Conservation (phyloP, 1,139 yeast genomes). For the Williopsis jadinii region DNA sequence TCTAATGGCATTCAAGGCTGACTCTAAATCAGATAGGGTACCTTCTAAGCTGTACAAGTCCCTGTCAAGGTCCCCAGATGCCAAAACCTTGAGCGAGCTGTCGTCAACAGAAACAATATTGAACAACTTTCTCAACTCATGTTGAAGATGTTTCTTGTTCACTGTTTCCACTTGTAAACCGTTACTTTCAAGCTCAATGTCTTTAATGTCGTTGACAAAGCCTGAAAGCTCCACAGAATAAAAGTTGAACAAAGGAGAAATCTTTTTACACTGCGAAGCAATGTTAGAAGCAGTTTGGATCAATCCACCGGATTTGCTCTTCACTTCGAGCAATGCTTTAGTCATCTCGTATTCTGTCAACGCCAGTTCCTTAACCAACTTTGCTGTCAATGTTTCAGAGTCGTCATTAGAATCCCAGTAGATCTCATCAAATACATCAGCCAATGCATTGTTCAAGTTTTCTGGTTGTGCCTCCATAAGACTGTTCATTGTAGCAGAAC, state of each 20-base stretch:
- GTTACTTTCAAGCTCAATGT: constrained; percentile 68
- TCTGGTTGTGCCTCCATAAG: constrained; percentile 14
- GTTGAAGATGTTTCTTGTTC: constrained; percentile 68
- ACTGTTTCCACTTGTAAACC: constrained; percentile 83
- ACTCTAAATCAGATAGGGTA: constrained; percentile 51
- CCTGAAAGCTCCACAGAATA: constrained; percentile 54
- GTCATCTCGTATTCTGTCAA: constrained; percentile 44
- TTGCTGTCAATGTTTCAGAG: constrained; percentile 46
- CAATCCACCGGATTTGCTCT: constrained; percentile 36
- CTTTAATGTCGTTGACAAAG: constrained; percentile 59
- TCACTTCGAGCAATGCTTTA: constrained; percentile 34
- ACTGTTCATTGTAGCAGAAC: constrained; percentile 19
- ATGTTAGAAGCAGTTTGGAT: constrained; percentile 36
- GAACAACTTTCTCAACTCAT: constrained; percentile 60
- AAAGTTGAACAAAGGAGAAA: constrained; percentile 47
- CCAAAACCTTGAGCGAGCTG: constrained; percentile 42
- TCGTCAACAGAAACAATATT: constrained; percentile 63
- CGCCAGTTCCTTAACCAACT: constrained; percentile 46
- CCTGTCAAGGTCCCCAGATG: constrained; percentile 42
- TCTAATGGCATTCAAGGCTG: constrained; percentile 56
- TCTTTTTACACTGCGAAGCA: constrained; percentile 52
- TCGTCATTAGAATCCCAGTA: constrained; percentile 69
- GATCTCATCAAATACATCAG: constrained; percentile 66
- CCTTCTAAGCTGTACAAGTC: constrained; percentile 47
- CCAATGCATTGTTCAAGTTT: constrained; percentile 22